Percentiles rank a stretch among this genome's conserved stretches.
These are phyloP conservation scores for Hydnomerulius pinastri DNA, from an alignment of 768 basidiomycete species.

Conservation along the genomic window DNA sequence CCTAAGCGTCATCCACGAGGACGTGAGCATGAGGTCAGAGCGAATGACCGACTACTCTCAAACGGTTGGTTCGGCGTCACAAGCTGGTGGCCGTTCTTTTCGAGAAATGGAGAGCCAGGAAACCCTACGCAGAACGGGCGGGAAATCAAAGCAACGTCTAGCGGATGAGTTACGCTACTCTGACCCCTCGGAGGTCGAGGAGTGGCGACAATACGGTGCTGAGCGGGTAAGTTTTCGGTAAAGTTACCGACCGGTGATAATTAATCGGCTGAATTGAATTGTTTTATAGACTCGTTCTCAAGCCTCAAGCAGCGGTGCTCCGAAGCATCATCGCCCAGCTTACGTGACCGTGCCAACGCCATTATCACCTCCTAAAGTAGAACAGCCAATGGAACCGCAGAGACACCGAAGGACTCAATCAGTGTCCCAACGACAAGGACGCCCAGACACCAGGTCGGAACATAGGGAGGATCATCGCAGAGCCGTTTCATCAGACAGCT, in stretches of 20 bases:
- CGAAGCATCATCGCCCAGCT: constrained; percentile 20
- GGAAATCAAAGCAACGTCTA: constrained; percentile 27
- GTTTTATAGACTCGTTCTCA: constrained; percentile 21
- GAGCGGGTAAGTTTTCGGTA: constrained; percentile 15
- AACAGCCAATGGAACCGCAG: constrained; percentile 10
- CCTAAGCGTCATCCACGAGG: constrained; percentile 35
- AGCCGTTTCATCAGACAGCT: constrained; percentile 33
- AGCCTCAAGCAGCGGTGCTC: constrained; percentile 5
- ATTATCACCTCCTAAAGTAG: constrained; percentile 23
- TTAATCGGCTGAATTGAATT: not conserved
- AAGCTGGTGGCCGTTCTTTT: constrained; percentile 12
- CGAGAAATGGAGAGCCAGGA: constrained; percentile 21
- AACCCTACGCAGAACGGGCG: constrained; percentile 14
- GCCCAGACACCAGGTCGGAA: constrained; percentile 16
- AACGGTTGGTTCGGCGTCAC: constrained; percentile 19
- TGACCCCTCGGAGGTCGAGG: constrained; percentile 30
- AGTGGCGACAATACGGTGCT: constrained; percentile 31
- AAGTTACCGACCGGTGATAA: not conserved
- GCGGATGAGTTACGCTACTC: constrained; percentile 40
- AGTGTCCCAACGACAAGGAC: constrained; percentile 27
- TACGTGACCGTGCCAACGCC: constrained; percentile 27
- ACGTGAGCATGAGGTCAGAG: constrained; percentile 29
- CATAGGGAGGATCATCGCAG: constrained; percentile 21
- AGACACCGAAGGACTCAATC: constrained; percentile 20
- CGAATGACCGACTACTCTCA: constrained; percentile 25